phyloP scores from a whole-genome alignment of 2,329 filamentous ascomycete species.

The Ceratocystis smalleyi region DNA sequence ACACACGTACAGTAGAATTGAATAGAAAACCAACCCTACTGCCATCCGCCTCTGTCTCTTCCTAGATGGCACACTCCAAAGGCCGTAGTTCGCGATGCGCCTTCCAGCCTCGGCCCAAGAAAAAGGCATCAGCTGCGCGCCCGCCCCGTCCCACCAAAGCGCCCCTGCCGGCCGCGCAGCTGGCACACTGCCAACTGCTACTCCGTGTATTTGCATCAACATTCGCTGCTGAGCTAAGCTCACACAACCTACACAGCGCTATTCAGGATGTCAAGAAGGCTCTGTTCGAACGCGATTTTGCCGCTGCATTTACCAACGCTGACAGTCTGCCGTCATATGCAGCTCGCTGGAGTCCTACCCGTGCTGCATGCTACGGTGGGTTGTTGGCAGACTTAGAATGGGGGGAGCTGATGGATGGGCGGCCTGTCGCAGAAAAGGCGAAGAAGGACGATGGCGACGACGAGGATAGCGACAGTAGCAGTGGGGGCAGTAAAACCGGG shows the following conservation, averaged over 20 bases:
- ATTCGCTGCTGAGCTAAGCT: constrained; percentile 38
- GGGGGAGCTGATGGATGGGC: not conserved
- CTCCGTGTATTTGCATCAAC: constrained; percentile 57
- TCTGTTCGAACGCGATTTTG: constrained; percentile 75
- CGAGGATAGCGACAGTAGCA: constrained; percentile 7
- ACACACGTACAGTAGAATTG: no score
- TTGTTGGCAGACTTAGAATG: constrained; percentile 26
- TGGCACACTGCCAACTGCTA: constrained; percentile 24
- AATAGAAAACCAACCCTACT: not conserved
- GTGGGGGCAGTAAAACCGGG: not conserved
- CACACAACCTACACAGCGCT: constrained; percentile 33
- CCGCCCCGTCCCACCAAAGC: constrained; percentile 3
- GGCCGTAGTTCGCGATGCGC: constrained; percentile 16
- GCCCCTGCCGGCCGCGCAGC: not conserved
- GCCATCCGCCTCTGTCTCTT: not conserved
- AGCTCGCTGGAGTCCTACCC: constrained; percentile 74
- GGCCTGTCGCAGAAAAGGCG: no score
- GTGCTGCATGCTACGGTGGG: constrained; percentile 64
- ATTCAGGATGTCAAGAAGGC: constrained; percentile 76
- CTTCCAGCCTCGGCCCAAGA: constrained; percentile 16
- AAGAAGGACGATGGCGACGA: not conserved
- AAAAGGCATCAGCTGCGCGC: constrained; percentile 1
- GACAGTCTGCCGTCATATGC: constrained; percentile 70
- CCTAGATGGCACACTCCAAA: constrained; percentile 13
- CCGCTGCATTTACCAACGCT: constrained; percentile 55